A percentile compares a stretch with the other conserved stretches of the same genome.
phyloP scores from a whole-genome alignment of 2,329 filamentous ascomycete genomes.

The Bipolaris cookei region DNA sequence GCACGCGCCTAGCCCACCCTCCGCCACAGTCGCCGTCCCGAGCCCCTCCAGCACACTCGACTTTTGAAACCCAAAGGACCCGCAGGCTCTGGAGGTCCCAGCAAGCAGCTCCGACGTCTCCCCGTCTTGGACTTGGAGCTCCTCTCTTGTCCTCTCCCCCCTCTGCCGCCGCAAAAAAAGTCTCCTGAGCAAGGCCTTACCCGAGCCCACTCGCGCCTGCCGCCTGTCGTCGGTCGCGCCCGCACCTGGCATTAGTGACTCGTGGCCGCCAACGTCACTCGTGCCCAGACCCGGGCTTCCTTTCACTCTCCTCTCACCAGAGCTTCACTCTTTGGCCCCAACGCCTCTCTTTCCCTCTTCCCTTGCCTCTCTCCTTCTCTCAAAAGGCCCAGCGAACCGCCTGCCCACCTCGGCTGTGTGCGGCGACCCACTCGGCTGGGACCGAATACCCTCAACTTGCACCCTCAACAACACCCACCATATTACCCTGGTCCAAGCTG shows the following conservation, averaged over 20 bases:
- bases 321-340: conserved; percentile 1
- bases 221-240: conserved; percentile 20
- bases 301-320: conserved; percentile 3
- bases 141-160: conserved; percentile 6
- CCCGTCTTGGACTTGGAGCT: conserved; percentile 2
- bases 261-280: conserved; percentile 40
- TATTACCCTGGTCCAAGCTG: not conserved
- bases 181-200: conserved; percentile 15
- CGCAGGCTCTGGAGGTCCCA: conserved; percentile 16
- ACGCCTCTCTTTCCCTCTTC: not conserved
- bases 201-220: conserved; percentile 24
- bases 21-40: conserved; percentile 24
- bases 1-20: conserved; percentile 36
- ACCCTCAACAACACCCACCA: conserved; percentile 24
- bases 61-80: conserved; percentile 35
- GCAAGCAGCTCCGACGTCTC: conserved; percentile 8
- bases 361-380: not conserved
- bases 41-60: conserved; percentile 33
- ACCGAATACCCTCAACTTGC: conserved; percentile 33
- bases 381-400: conserved; percentile 23
- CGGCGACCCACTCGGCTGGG: conserved; percentile 38
- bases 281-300: conserved; percentile 20
- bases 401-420: conserved; percentile 41
- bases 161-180: conserved; percentile 1
- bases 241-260: conserved; percentile 33